These are phyloP conservation scores for Hypocrella siamensis DNA, from an alignment of 2,329 filamentous ascomycete genomes.

Conservation along the genomic window DNA sequence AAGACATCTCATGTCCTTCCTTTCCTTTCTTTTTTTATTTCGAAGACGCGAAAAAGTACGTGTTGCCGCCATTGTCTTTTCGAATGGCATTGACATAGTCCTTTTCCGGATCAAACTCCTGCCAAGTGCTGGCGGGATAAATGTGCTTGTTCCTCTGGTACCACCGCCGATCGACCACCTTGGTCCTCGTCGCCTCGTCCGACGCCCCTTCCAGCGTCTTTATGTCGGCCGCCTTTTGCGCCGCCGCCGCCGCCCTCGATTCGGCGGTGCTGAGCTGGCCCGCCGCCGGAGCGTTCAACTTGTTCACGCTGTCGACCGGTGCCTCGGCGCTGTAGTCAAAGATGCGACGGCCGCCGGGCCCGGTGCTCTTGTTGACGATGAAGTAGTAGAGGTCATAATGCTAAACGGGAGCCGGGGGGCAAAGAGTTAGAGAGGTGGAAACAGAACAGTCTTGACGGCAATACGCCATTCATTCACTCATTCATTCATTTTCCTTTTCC, in stretches of 20 bases:
- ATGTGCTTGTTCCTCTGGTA: conserved; percentile 98
- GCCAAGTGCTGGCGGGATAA: conserved; percentile 90
- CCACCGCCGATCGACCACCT: conserved; percentile 92
- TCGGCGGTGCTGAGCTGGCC: conserved; percentile 15
- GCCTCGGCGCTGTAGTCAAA: conserved; percentile 57
- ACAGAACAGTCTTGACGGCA: too few relatives aligned
- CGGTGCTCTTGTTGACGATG: conserved; percentile 70
- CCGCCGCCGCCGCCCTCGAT: conserved; percentile 21
- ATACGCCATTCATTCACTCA: neutral
- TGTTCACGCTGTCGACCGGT: conserved; percentile 11
- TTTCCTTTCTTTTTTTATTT: too few relatives aligned
- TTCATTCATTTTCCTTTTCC: neutral
- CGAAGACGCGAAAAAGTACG: conserved; percentile 59
- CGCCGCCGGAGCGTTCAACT: conserved; percentile 1
- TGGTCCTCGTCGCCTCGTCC: conserved; percentile 70
- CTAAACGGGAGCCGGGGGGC: conserved; percentile 25
- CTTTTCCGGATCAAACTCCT: conserved; percentile 80
- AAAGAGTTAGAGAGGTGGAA: too few relatives aligned
- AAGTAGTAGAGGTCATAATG: conserved; percentile 98
- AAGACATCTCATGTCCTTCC: too few relatives aligned
- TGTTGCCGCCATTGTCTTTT: conserved; percentile 77
- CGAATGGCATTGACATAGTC: conserved; percentile 66
- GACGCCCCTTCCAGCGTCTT: conserved; percentile 54
- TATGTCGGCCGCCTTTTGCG: conserved; percentile 27
- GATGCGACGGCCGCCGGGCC: conserved; percentile 54